Percentiles rank a stretch among this genome's conserved stretches.
These are phyloP conservation scores for Schizopora paradoxa DNA, from an alignment of 1,284 basidiomycete species.

Conservation along the genomic window DNA sequence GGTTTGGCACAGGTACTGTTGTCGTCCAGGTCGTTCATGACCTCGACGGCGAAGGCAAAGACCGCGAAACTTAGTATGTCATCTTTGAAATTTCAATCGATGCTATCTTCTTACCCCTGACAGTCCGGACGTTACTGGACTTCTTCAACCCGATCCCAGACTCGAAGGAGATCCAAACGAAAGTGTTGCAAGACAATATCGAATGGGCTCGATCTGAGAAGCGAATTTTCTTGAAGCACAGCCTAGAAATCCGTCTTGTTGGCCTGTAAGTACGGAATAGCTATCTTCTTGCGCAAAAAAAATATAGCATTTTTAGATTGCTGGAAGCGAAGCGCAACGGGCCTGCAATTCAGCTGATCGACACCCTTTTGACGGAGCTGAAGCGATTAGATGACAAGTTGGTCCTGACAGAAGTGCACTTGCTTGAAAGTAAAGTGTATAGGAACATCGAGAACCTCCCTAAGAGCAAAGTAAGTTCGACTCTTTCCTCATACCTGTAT, in stretches of 20 bases:
- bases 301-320: conserved; percentile 42
- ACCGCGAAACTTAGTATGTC: conserved; percentile 90
- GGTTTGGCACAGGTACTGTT: conserved; percentile 86
- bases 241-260: conserved; percentile 86
- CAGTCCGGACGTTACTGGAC: conserved; percentile 89
- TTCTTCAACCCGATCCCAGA: conserved; percentile 79
- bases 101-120: not conserved
- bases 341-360: conserved; percentile 79
- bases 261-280: conserved; percentile 69
- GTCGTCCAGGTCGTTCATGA: conserved; percentile 86
- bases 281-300: not conserved
- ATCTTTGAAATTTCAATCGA: not conserved
- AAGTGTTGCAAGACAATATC: conserved; percentile 86
- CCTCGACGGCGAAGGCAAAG: conserved; percentile 95
- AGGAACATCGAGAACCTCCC: conserved; percentile 88
- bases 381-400: conserved; percentile 96
- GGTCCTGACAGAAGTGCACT: conserved; percentile 94
- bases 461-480: conserved; percentile 75
- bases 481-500: not conserved
- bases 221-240: conserved; percentile 94
- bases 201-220: conserved; percentile 92
- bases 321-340: conserved; percentile 77
- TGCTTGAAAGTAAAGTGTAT: conserved; percentile 89
- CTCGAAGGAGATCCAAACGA: conserved; percentile 77
- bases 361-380: conserved; percentile 82